Evolutionary conservation across 768 basidiomycete species (phyloP).

Genomic region (Mycena rosella): DNA sequence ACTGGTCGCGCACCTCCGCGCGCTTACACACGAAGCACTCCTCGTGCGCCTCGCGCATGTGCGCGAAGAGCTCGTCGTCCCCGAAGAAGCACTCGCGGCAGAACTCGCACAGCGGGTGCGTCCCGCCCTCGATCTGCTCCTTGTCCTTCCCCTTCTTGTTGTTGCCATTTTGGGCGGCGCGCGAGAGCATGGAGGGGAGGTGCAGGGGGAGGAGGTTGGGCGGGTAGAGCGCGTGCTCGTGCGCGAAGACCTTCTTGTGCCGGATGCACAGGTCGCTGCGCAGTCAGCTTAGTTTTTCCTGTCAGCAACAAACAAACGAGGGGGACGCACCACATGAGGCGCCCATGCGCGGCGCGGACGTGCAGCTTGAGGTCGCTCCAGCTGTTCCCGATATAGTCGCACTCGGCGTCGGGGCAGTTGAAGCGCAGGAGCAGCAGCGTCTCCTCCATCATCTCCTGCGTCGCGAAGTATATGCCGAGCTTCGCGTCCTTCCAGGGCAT

Average conservation of each 20-base stretch:
- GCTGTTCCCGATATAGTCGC: conserved; percentile 85
- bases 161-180: too few species aligned
- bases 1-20: conserved; percentile 82
- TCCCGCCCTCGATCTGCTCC: conserved; percentile 76
- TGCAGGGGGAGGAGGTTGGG: conserved; percentile 72
- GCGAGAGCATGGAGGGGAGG: conserved; percentile 74
- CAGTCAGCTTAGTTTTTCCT: neutral
- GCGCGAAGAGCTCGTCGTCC: conserved; percentile 93
- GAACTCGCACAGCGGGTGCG: conserved; percentile 88
- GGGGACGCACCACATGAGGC: conserved; percentile 80
- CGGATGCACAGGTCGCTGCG: conserved; percentile 87
- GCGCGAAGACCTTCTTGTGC: conserved; percentile 93
- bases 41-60: conserved; percentile 95
- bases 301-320: neutral
- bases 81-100: conserved; percentile 94
- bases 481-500: conserved; percentile 79
- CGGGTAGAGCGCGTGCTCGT: conserved; percentile 92
- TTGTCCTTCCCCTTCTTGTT: conserved; percentile 56
- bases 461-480: conserved; percentile 88
- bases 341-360: conserved; percentile 78
- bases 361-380: conserved; percentile 95
- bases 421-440: conserved; percentile 91
- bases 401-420: conserved; percentile 91
- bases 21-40: conserved; percentile 97
- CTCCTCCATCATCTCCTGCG: conserved; percentile 94